These are phyloP conservation scores for Pseudozyma flocculosa DNA, from an alignment of 1,284 basidiomycete species.

Conservation along the genomic window DNA sequence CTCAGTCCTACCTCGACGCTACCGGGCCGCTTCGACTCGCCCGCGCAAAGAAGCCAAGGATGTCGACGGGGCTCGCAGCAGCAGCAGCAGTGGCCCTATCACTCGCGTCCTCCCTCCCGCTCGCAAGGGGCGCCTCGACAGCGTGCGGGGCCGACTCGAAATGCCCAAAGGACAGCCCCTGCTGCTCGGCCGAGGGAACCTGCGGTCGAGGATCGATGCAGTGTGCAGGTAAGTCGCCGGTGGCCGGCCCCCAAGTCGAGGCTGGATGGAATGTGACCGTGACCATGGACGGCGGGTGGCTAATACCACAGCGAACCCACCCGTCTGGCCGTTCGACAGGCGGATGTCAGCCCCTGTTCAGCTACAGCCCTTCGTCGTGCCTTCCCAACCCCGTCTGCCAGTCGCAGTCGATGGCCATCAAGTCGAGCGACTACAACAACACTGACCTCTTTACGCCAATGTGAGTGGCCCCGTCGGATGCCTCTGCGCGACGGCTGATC, in stretches of 20 bases:
- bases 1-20: too few species aligned
- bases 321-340: too few species aligned
- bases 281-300: too few species aligned
- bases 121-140: not conserved
- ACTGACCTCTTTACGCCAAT: slow-evolving; percentile 40
- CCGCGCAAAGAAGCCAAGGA: too few species aligned
- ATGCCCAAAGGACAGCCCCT: slow-evolving; percentile 38
- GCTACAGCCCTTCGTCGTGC: slow-evolving; percentile 40
- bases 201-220: slow-evolving; percentile 48
- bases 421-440: slow-evolving; percentile 39
- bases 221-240: slow-evolving; percentile 17
- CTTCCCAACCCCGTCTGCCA: slow-evolving; percentile 47
- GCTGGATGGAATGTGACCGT: too few species aligned
- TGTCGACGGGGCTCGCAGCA: too few species aligned
- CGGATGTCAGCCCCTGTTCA: slow-evolving; percentile 49
- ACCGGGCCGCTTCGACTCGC: too few species aligned
- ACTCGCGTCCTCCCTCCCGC: not conserved
- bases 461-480: too few species aligned
- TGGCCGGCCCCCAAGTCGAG: too few species aligned
- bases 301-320: too few species aligned
- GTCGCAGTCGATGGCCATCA: slow-evolving; percentile 27
- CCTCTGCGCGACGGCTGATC: too few species aligned
- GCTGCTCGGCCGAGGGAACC: slow-evolving; percentile 40
- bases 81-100: not conserved
- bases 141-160: slow-evolving; percentile 17